Evolutionary conservation across 257 asterid species (phyloP).

Genomic region (Jaltomata sinuosa): DNA sequence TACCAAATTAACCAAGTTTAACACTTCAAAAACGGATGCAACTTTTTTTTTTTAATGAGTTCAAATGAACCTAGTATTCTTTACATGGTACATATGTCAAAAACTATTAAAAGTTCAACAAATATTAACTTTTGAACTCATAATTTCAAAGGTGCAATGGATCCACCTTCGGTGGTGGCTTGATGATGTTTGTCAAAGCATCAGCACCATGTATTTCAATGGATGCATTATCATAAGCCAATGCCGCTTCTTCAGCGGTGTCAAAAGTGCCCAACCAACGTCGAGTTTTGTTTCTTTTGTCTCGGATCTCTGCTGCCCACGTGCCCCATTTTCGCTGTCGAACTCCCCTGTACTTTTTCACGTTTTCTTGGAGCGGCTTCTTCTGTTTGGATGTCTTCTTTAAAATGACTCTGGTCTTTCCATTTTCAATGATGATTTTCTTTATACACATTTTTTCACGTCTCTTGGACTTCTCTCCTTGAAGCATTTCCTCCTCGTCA

Average conservation of each 20-base stretch:
- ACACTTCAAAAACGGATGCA: too few relatives aligned
- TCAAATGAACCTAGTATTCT: too few relatives aligned
- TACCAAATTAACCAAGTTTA: too few relatives aligned
- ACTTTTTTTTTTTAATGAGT: too few relatives aligned
- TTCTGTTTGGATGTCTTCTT: background rate
- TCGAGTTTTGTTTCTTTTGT: background rate
- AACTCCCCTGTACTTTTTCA: background rate
- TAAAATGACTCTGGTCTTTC: background rate
- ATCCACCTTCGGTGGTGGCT: background rate
- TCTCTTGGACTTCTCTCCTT: background rate
- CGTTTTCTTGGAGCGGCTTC: background rate
- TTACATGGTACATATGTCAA: background rate
- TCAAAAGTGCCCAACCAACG: background rate
- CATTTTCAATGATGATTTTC: background rate
- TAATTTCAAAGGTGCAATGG: too few relatives aligned
- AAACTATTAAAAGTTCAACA: too few relatives aligned
- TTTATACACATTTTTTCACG: background rate
- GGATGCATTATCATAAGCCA: background rate
- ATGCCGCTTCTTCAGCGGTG: background rate
- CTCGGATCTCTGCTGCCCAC: background rate
- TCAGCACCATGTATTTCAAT: background rate
- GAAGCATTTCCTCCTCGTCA: background rate
- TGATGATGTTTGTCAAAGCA: background rate
- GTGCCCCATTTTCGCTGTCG: background rate
- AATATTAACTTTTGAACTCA: too few relatives aligned